Percentiles rank a stretch among this genome's conserved stretches.
These are phyloP conservation scores for Elaeis guineensis DNA, from an alignment of 176 grass and related monocot species.

Conservation along the genomic window DNA sequence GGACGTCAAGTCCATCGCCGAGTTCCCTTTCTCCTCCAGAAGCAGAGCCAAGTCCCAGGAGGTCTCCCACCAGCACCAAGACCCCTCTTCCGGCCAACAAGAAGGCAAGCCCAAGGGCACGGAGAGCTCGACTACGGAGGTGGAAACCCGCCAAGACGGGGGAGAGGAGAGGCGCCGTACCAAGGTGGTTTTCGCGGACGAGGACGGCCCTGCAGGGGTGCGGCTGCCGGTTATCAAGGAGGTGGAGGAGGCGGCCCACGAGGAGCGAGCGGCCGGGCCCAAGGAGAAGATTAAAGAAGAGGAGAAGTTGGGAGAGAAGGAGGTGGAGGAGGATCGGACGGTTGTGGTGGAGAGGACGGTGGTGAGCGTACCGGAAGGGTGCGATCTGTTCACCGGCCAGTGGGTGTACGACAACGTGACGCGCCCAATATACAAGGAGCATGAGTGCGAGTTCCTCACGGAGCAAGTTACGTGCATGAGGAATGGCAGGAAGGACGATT, in stretches of 20 bases:
- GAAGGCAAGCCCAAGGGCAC: no score
- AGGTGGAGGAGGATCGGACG: constrained; percentile 1
- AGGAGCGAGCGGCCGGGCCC: constrained; percentile 11
- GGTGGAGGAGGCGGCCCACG: constrained; percentile 21
- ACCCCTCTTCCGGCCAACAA: constrained; percentile 14
- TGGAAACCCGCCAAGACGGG: no score
- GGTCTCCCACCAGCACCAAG: constrained; percentile 56
- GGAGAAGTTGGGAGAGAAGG: constrained; percentile 6
- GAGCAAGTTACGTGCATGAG: constrained; percentile 99
- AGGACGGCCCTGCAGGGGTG: no score
- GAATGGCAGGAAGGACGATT: constrained; percentile 78
- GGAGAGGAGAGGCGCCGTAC: no score
- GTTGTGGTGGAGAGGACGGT: constrained; percentile 21
- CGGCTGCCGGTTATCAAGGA: no score
- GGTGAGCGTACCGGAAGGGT: constrained; percentile 49
- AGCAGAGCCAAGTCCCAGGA: constrained; percentile 32
- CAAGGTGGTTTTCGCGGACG: no score
- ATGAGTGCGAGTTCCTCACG: constrained; percentile 82
- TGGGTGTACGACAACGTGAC: constrained; percentile 85
- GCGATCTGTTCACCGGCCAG: constrained; percentile 61
- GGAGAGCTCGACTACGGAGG: no score
- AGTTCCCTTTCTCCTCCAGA: constrained; percentile 44
- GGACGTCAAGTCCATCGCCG: constrained; percentile 85
- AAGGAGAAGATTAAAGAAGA: constrained; percentile 25
- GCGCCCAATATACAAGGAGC: constrained; percentile 70